Base-by-base conservation (phyloP, 257 asterid genomes). In the Fraxinus cuspidata region DNA sequence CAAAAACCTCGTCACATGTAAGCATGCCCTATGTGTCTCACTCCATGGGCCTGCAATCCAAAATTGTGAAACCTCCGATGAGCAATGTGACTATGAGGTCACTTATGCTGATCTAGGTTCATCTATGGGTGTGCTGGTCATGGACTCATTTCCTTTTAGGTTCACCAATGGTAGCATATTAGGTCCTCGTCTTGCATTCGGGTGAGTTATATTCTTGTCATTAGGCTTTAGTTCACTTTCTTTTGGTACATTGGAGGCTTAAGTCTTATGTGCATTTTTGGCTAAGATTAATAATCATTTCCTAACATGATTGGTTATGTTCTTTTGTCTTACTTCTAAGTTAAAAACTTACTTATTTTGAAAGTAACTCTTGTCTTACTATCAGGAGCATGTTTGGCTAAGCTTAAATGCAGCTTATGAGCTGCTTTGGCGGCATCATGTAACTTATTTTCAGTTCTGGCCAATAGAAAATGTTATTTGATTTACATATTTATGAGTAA, bases 101-200 rank as follows among this genome's bases (percentile, higher is more conserved):
- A 93, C 87, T 77, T 90, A 92, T 78, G 97, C 94, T 56, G 97
- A 92, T 85, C 91, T 77, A 60, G 88, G 97, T 80, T 88, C 96
- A 78, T 92, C 96, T 75, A 4, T 88, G 60, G 97, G 97, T 71
- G 96, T 92, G 79, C 95, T 90, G 76, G 87, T 88, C 9, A 84
- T 85, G 86, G 97, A 92, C 65, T 86, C 69, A 5, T 63, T 63
- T 63, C 69, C 69, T 10, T 63, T 63, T 25, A 11, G 32, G 69
- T 63, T 63, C 69, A 27, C 34, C 35, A 63, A 63, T 63, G 69
- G 69, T 27, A 63, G 69, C 18, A 2, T 10, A 63, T 9, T 63
- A 25, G 69, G 32, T 63, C 34, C 69, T 63, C 35, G 7, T 63
- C 69, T 63, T 3, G 69, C 32, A 16, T 63, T 63, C n/a, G 69